phyloP scores from a whole-genome alignment of 257 asterid species.

The Orobanche coerulescens region DNA sequence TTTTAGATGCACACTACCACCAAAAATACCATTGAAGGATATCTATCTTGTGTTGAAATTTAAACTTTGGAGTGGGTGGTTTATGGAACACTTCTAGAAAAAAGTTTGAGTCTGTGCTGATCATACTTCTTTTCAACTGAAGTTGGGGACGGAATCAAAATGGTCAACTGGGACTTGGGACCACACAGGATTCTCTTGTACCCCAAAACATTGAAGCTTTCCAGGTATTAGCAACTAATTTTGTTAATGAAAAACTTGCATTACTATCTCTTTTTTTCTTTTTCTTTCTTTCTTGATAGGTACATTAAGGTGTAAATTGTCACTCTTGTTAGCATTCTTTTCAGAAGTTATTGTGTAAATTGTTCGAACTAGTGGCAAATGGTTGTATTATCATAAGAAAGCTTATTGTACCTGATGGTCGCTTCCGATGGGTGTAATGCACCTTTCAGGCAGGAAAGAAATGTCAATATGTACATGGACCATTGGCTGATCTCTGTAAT shows the following conservation, averaged over 20 bases:
- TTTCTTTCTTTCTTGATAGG: background rate
- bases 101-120: background rate
- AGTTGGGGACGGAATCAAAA: slow-evolving; percentile 99
- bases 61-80: background rate
- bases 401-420: background rate
- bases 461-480: no score
- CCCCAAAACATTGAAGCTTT: slow-evolving; percentile 82
- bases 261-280: background rate
- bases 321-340: background rate
- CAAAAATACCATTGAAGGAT: no score
- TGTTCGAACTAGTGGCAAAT: background rate
- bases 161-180: slow-evolving; percentile 98
- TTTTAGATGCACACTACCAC: no score
- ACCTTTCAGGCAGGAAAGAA: background rate
- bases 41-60: background rate
- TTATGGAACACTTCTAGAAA: background rate
- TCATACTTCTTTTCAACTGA: slow-evolving; percentile 25
- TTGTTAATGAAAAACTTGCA: slow-evolving; percentile 1
- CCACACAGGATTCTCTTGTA: slow-evolving; percentile 81
- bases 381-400: background rate
- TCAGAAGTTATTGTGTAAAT: background rate
- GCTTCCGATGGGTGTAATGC: background rate
- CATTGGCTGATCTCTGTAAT: background rate
- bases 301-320: background rate
- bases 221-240: slow-evolving; percentile 43